These are phyloP conservation scores for Pseudophaeomoniella oleicola DNA, from an alignment of 2,329 filamentous ascomycete species.

Conservation along the genomic window DNA sequence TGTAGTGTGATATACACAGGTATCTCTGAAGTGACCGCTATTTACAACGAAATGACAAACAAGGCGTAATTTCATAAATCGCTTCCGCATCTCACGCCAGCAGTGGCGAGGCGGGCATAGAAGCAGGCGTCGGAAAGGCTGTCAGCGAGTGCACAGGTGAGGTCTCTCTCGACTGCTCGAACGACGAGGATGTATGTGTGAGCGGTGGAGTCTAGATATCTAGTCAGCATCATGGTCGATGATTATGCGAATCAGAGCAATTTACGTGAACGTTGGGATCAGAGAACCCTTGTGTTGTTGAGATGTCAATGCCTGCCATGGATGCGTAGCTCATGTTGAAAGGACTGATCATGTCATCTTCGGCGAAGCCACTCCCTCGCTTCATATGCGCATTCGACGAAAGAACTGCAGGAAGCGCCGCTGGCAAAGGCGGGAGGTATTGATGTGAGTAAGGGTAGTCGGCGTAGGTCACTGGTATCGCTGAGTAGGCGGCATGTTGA, in stretches of 20 bases:
- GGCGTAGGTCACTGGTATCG: conserved; percentile 16
- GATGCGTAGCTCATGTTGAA: conserved; percentile 47
- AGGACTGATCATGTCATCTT: conserved; percentile 41
- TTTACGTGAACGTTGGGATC: conserved; percentile 28
- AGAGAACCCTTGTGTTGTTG: conserved; percentile 19
- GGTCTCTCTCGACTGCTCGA: conserved; percentile 26
- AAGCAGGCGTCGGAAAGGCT: conserved; percentile 26
- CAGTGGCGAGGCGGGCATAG: conserved; percentile 22
- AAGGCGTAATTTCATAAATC: neutral
- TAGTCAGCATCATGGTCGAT: conserved; percentile 4
- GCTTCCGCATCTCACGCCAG: neutral
- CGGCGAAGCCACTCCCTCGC: conserved; percentile 35
- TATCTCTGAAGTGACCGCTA: neutral
- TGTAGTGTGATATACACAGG: neutral
- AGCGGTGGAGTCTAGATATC: conserved; percentile 21
- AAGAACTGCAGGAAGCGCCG: conserved; percentile 29
- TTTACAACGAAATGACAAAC: neutral
- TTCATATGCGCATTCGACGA: conserved; percentile 30
- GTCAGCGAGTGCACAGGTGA: conserved; percentile 23
- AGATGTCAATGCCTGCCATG: conserved; percentile 41
- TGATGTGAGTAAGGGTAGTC: conserved; percentile 22
- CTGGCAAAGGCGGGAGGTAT: conserved; percentile 24
- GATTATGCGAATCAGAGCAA: conserved; percentile 14
- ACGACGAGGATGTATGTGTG: conserved; percentile 19
- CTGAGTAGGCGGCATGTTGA: conserved; percentile 20